phyloP scores from a whole-genome alignment of 192 early-diverging fungal genomes.

The Podila horticola region DNA sequence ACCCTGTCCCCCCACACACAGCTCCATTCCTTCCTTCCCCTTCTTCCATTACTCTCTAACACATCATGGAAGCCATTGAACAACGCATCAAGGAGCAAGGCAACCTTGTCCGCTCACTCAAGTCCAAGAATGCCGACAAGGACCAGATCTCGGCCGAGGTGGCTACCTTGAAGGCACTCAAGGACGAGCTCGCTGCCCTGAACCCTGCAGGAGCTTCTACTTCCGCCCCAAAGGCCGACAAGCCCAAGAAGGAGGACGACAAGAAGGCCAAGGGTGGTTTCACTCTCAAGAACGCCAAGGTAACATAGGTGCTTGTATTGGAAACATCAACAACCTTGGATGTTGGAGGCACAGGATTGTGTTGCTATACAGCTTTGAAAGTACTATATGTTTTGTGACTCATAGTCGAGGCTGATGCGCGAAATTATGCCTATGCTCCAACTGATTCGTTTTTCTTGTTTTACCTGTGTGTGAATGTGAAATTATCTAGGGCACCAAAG shows the following conservation, averaged over 20 bases:
- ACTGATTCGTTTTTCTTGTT: not conserved
- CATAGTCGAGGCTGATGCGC: too few species aligned
- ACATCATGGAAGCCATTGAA: constrained; percentile 40
- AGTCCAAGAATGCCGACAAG: constrained; percentile 69
- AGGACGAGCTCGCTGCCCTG: constrained; percentile 65
- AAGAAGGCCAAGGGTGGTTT: constrained; percentile 63
- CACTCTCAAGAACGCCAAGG: constrained; percentile 84
- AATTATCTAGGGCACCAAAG: constrained; percentile 83
- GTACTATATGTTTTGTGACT: too few species aligned
- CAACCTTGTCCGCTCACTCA: constrained; percentile 67
- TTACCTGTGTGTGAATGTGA: not conserved
- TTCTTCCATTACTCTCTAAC: not conserved
- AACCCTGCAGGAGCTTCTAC: constrained; percentile 38
- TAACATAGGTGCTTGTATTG: constrained; percentile 10
- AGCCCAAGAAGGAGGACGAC: constrained; percentile 38
- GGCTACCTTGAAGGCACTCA: constrained; percentile 64
- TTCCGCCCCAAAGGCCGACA: constrained; percentile 13
- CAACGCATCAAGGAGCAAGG: constrained; percentile 68
- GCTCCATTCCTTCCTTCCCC: not conserved
- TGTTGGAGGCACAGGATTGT: too few species aligned
- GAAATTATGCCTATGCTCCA: not conserved
- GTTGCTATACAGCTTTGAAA: too few species aligned
- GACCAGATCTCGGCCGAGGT: constrained; percentile 66
- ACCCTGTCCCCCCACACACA: not conserved
- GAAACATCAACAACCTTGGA: not conserved